These are phyloP conservation scores for Alternaria novae-zelandiae DNA, from an alignment of 2,329 filamentous ascomycete genomes.

Conservation along the genomic window DNA sequence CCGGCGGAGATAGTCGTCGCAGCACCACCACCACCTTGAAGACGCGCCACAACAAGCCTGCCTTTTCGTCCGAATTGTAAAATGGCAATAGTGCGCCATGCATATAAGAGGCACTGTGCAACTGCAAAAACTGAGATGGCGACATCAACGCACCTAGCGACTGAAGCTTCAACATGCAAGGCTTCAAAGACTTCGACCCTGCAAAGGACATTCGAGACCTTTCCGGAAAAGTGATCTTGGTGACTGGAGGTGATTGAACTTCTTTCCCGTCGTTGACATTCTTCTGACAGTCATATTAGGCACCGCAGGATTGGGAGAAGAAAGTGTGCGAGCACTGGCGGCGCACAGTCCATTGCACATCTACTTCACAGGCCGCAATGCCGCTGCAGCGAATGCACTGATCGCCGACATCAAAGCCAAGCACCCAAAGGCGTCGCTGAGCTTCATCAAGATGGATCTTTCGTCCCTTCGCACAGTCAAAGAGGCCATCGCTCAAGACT, in stretches of 20 bases:
- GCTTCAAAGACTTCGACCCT: constrained; percentile 20
- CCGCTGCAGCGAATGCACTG: constrained; percentile 48
- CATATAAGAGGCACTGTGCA: neutral
- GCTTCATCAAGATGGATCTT: constrained; percentile 5
- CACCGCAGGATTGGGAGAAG: constrained; percentile 56
- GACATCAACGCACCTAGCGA: neutral
- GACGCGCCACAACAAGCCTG: neutral
- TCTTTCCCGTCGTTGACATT: constrained; percentile 18
- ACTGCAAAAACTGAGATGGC: neutral
- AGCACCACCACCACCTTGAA: neutral
- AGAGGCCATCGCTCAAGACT: neutral
- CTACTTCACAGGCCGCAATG: constrained; percentile 55
- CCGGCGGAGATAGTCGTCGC: neutral
- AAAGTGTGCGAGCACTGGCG: constrained; percentile 52
- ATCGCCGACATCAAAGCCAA: constrained; percentile 52
- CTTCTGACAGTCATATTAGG: constrained; percentile 41
- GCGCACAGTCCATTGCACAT: constrained; percentile 53
- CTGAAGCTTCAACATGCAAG: neutral
- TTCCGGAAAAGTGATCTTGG: constrained; percentile 27
- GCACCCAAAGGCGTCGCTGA: constrained; percentile 42
- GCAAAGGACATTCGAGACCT: constrained; percentile 26
- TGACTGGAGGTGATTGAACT: constrained; percentile 27
- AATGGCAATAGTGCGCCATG: neutral
- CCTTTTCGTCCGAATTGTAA: neutral
- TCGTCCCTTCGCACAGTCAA: neutral